phyloP scores from a whole-genome alignment of 2,329 filamentous ascomycete genomes.

The Alternaria gansuensis region DNA sequence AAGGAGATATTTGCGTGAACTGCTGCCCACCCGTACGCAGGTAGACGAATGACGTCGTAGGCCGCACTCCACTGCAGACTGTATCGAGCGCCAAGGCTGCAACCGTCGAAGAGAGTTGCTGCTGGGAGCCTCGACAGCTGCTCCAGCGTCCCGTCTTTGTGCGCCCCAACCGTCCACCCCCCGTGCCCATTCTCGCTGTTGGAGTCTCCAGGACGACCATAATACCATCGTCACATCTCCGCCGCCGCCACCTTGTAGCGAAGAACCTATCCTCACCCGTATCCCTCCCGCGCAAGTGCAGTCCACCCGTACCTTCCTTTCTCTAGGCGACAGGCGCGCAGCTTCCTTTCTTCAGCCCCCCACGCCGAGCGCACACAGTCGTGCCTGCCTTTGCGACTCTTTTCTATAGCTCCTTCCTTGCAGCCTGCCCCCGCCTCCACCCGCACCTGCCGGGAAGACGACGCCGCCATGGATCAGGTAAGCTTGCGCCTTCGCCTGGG shows the following conservation, averaged over 20 bases:
- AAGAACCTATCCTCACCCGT: conserved; percentile 34
- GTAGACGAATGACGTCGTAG: conserved; percentile 28
- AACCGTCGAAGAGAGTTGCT: conserved; percentile 12
- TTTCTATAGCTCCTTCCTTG: conserved; percentile 4
- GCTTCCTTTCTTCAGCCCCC: conserved; percentile 15
- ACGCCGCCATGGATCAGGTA: conserved; percentile 52
- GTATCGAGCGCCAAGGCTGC: conserved; percentile 18
- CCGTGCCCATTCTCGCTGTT: conserved; percentile 7
- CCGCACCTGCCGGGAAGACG: conserved; percentile 26
- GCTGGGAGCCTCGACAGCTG: conserved; percentile 16
- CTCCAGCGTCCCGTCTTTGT: conserved; percentile 17
- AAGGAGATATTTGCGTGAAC: background rate
- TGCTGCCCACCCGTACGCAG: background rate
- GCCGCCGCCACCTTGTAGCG: conserved; percentile 51
- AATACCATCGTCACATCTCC: conserved; percentile 33
- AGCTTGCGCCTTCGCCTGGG: conserved; percentile 29
- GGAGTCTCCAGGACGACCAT: conserved; percentile 13
- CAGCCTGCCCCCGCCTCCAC: conserved; percentile 26
- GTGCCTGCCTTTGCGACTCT: conserved; percentile 17
- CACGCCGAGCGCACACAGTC: conserved; percentile 19
- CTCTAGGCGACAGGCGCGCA: conserved; percentile 34
- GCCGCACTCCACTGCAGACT: conserved; percentile 22
- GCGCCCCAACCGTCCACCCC: conserved; percentile 9
- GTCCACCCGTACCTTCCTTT: conserved; percentile 29
- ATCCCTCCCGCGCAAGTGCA: conserved; percentile 19